Percentiles rank a stretch among this genome's conserved stretches.
These are phyloP conservation scores for Setaria italica DNA, from an alignment of 202 grass and related monocot species.

Conservation along the genomic window DNA sequence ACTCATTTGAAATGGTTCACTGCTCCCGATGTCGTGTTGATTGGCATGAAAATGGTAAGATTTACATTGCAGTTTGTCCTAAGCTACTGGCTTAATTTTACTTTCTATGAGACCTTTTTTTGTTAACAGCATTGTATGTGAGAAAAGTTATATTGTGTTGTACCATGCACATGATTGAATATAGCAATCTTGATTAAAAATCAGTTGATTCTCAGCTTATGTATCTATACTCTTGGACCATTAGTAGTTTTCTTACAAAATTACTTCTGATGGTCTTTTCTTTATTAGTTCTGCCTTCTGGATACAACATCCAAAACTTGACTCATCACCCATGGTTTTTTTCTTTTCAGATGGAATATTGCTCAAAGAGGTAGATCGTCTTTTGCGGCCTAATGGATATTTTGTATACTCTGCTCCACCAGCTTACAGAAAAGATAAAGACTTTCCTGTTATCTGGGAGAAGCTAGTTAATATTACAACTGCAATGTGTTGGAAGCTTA, in stretches of 20 bases:
- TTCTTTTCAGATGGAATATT: conserved; percentile 87
- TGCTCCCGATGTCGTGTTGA: conserved; percentile 96
- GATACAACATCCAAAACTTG: conserved; percentile 2
- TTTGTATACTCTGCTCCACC: conserved; percentile 98
- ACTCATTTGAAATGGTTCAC: conserved; percentile 98
- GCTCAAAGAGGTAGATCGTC: conserved; percentile 92
- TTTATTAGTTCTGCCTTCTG: conserved; percentile 28
- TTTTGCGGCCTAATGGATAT: conserved; percentile 86
- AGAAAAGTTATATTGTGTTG: conserved; percentile 33
- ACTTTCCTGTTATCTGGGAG: conserved; percentile 88
- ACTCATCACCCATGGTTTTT: conserved; percentile 18
- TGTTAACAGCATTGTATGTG: conserved; percentile 16
- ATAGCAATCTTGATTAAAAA: conserved; percentile 31
- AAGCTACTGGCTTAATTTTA: neutral
- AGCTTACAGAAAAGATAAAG: conserved; percentile 95
- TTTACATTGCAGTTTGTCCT: conserved; percentile 7
- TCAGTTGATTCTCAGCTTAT: neutral
- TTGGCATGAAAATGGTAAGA: conserved; percentile 94
- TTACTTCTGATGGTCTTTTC: conserved; percentile 4
- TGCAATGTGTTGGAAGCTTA: conserved; percentile 95
- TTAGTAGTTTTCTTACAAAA: conserved; percentile 31
- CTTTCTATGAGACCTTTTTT: conserved; percentile 31
- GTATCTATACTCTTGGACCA: neutral
- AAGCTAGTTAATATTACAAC: conserved; percentile 84
- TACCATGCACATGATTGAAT: conserved; percentile 1